A percentile compares a stretch with the other conserved stretches of the same genome.
Conservation (phyloP, 1,139 yeast species). For the Kurtzmaniella natalensis region DNA sequence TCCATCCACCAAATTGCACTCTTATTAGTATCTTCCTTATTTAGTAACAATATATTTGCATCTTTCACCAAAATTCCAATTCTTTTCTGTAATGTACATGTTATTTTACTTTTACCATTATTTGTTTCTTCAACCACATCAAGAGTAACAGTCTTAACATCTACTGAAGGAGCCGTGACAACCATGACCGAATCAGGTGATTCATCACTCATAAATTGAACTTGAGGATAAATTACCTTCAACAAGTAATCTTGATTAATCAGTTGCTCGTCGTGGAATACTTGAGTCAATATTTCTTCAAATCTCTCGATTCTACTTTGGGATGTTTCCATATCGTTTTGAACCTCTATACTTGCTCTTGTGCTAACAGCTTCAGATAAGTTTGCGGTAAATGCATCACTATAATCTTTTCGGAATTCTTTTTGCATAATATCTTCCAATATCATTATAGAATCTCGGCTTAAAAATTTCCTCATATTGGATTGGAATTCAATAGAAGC, state of each 20-base stretch:
- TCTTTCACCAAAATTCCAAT: constrained; percentile 35
- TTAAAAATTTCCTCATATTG: constrained; percentile 26
- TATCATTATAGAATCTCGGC: constrained; percentile 36
- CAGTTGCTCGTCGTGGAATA: constrained; percentile 33
- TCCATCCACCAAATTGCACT: not conserved
- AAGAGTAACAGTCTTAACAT: constrained; percentile 37
- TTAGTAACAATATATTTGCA: constrained; percentile 39
- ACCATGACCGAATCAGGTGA: constrained; percentile 59
- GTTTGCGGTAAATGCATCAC: too few relatives aligned
- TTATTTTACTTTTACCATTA: constrained; percentile 16
- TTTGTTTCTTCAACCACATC: constrained; percentile 19
- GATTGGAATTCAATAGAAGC: constrained; percentile 34
- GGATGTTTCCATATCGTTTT: constrained; percentile 12
- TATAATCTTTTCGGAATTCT: not conserved
- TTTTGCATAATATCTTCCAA: constrained; percentile 30
- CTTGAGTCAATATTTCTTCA: constrained; percentile 47
- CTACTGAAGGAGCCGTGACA: constrained; percentile 36
- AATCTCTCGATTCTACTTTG: constrained; percentile 35
- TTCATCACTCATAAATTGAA: constrained; percentile 69
- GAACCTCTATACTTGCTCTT: not conserved
- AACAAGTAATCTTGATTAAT: constrained; percentile 62
- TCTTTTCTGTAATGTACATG: constrained; percentile 31
- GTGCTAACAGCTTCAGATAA: not conserved
- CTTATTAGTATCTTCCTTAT: constrained; percentile 27
- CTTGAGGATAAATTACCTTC: constrained; percentile 79